Evolutionary conservation across 1,284 basidiomycete species (phyloP).

Genomic region (Microbotryomycetes sp.): DNA sequence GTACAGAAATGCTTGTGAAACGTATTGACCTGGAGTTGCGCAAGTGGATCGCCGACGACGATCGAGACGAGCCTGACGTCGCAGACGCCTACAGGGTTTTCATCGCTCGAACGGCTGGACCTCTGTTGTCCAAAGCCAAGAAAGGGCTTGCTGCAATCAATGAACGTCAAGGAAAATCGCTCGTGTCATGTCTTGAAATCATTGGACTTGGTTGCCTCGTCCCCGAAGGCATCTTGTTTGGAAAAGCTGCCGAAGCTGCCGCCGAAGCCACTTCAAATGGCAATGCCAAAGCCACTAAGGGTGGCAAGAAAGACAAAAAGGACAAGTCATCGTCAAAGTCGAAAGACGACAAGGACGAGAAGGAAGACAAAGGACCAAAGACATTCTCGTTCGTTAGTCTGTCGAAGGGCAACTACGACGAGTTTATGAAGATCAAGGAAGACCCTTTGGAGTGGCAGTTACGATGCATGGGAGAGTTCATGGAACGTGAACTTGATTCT

Average conservation of each 20-base stretch:
- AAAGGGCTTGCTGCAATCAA: conserved; percentile 46
- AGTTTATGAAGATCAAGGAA: conserved; percentile 55
- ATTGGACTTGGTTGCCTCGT: conserved; percentile 50
- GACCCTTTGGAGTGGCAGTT: conserved; percentile 59
- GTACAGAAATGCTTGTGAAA: conserved; percentile 52
- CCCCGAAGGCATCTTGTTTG: conserved; percentile 30
- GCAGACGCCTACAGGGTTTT: conserved; percentile 49
- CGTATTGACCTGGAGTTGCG: conserved; percentile 51
- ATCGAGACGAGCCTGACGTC: conserved; percentile 42
- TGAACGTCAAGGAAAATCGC: conserved; percentile 39
- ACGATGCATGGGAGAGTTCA: conserved; percentile 59
- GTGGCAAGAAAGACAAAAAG: conserved; percentile 20
- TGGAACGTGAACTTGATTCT: conserved; percentile 64
- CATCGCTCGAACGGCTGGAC: conserved; percentile 47
- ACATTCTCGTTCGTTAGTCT: conserved; percentile 52
- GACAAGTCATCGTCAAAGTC: conserved; percentile 10
- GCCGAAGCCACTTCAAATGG: not conserved
- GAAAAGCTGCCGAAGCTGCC: conserved; percentile 11
- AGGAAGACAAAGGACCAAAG: conserved; percentile 43
- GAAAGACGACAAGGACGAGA: conserved; percentile 26
- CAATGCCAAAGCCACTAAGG: not conserved
- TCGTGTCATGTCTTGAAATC: conserved; percentile 46
- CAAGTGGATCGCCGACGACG: conserved; percentile 51
- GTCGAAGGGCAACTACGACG: conserved; percentile 45
- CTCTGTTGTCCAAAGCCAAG: conserved; percentile 44